Conservation (phyloP, 768 basidiomycete genomes). For the Boletus rubropictus region DNA sequence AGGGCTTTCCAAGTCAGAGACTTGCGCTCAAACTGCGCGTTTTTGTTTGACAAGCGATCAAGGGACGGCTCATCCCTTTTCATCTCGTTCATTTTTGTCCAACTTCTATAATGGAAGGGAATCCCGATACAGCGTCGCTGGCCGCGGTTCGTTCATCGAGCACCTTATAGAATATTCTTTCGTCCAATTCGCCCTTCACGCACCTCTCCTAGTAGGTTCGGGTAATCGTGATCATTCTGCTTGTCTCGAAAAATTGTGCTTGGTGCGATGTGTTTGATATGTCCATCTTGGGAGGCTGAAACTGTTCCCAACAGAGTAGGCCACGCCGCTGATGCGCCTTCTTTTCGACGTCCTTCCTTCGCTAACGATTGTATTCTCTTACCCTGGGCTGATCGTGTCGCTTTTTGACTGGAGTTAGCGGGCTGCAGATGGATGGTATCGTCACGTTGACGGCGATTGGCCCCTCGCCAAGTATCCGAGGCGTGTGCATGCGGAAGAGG, state of each 20-base stretch:
- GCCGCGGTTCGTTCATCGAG: constrained; percentile 10
- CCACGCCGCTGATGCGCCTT: constrained; percentile 33
- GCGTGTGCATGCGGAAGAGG: constrained; percentile 3
- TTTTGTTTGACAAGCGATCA: constrained; percentile 25
- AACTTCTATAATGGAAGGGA: constrained; percentile 32
- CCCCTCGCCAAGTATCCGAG: constrained; percentile 7
- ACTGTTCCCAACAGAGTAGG: constrained; percentile 14
- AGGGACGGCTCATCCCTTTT: constrained; percentile 28
- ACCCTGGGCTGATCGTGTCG: constrained; percentile 11
- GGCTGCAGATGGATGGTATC: constrained; percentile 7
- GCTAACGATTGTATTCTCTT: constrained; percentile 9
- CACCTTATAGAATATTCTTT: constrained; percentile 17
- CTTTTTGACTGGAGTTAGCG: constrained; percentile 14
- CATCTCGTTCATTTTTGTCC: constrained; percentile 23
- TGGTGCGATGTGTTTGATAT: constrained; percentile 12
- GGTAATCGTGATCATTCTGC: constrained; percentile 7
- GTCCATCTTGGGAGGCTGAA: constrained; percentile 15
- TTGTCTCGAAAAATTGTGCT: constrained; percentile 1
- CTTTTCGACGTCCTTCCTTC: constrained; percentile 25
- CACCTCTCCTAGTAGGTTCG: neutral
- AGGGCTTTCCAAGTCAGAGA: constrained; percentile 1
- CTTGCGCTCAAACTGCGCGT: constrained; percentile 27
- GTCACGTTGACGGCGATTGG: constrained; percentile 12
- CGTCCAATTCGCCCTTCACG: constrained; percentile 13
- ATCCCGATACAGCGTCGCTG: constrained; percentile 13